phyloP scores from a whole-genome alignment of 2,329 filamentous ascomycete genomes.

The Cadophora malorum region DNA sequence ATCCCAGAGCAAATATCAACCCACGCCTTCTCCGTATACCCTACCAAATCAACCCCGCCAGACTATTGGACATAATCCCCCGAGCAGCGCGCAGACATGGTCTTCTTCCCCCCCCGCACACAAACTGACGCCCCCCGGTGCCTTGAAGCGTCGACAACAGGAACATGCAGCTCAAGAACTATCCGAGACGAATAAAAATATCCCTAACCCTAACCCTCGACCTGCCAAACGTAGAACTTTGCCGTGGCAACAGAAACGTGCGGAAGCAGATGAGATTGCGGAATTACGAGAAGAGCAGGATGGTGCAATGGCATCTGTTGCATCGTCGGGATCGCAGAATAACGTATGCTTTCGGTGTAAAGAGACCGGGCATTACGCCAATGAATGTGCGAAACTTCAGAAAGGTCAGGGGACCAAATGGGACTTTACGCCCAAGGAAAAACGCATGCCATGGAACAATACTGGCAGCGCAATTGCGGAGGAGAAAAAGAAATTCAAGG shows the following conservation, averaged over 20 bases:
- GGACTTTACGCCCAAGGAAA: conserved; percentile 49
- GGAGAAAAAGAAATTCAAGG: conserved; percentile 78
- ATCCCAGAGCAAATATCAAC: conserved; percentile 37
- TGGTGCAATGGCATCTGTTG: conserved; percentile 27
- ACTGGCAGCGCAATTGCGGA: conserved; percentile 78
- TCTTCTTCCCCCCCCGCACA: conserved; percentile 56
- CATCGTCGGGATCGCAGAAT: conserved; percentile 28
- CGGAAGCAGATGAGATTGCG: conserved; percentile 43
- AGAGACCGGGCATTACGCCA: conserved; percentile 31
- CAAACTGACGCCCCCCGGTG: conserved; percentile 44
- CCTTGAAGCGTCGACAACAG: conserved; percentile 28
- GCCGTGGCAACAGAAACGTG: conserved; percentile 43
- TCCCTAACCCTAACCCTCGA: conserved; percentile 36
- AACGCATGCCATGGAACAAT: conserved; percentile 70
- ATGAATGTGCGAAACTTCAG: conserved; percentile 33
- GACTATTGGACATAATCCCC: conserved; percentile 28
- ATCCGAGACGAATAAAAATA: conserved; percentile 13
- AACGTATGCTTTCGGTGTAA: conserved; percentile 35
- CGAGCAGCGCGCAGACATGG: conserved; percentile 45
- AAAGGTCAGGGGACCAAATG: conserved; percentile 31
- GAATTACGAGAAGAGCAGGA: conserved; percentile 33
- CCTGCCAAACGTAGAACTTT: conserved; percentile 48
- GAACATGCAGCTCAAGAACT: not conserved
- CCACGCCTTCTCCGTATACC: conserved; percentile 29
- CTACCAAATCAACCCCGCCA: conserved; percentile 24